Evolutionary conservation across 805 yeast species (phyloP), one percentile per base, ranked within the genome.

Genomic region (Ogataea methanolica): DNA sequence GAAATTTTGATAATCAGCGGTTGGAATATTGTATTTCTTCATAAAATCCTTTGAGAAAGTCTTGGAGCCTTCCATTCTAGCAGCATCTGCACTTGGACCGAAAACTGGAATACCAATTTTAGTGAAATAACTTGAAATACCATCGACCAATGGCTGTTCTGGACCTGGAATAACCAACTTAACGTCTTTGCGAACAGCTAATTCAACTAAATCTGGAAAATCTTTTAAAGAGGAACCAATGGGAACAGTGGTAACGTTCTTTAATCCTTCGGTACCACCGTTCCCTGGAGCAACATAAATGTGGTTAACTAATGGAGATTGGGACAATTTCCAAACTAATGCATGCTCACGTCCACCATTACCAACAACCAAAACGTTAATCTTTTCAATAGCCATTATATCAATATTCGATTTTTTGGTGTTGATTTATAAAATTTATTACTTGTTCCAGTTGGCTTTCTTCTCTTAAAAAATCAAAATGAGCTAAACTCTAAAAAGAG

Each of bases 281-380:
- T 94, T 92, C 45, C 98, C 98, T 53, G 98, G 98, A 26, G 98
- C 96, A 47, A 92, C 96, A 60, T 65, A 95, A 56, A 95, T 83
- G 50, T 79, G 76, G 51, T 71, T 69, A 34, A 90, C 96, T 40
- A 78, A 67, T 36, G 80, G 70, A 34, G 97, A 88, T 68, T 90
- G 92, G 31, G 85, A 71, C 54, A 94, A 76, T 63, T 85, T 88
- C 97, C 97, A 91, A 15, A 88, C 87, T 51, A 94, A 76, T 45
- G 98, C 98, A 67, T 94, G 97, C 70, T 94, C 99, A 75, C 99
- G 90, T 57, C 99, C 99, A 66, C 99, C 99, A 71, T 87, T 89
- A 61, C 99, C 99, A 57, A 94, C 78, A 55, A 94, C 83, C 52
- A 94, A 81, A 56, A 94, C 69, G 66, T 86, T 88, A 39, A 59